Base-by-base conservation (phyloP, 2,329 filamentous ascomycete species). In the Leptoxyphium fumago region DNA sequence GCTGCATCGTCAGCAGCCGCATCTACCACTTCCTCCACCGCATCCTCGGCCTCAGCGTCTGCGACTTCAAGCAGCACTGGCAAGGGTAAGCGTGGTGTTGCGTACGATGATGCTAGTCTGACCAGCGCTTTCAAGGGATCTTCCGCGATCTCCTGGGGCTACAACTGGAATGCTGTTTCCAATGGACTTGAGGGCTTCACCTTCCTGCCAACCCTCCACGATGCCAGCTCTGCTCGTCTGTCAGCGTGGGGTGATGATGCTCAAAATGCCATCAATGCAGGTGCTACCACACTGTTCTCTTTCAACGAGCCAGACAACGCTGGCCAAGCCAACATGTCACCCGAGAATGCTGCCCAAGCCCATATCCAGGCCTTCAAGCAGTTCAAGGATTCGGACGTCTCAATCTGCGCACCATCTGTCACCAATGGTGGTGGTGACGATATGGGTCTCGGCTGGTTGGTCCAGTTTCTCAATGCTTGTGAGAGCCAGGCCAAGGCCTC, bases 231-330 rank as follows among this genome's bases (percentile, higher is more conserved):
- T 9, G 60, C 62, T 10, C 68, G 73, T 59, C 68, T 68, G 45
- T 44, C 52, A 43, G 58, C 55, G 53, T 84, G 79, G 77, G 52
- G 55, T 29, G 39, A 47, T 11, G 69, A 72, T 48, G 77, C 71
- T 39, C 58, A 70, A 43, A 57, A 61, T 13, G 74, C 75, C 48
- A 71, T 82, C 48, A 52, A 60, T 42, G 58, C 59, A 10, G 80
- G 79, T 45, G 64, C 72, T 50, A 72, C 68, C 49, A 67, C 71
- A 53, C 61, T 84, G 44, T 70, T 84, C 56, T 70, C 71, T 60
- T 83, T 82, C 73, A 85, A 85, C 70, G 80, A 85, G 69, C 77
- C 77, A 39, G 81, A 85, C 61, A 70, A 72, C 49, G 51, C 52
- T 10, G 57, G 58, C n/a, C 79, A 84, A 64, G 66, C 76, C 53